Evolutionary conservation across 768 basidiomycete species (phyloP).

Genomic region (Dendrothele bispora): DNA sequence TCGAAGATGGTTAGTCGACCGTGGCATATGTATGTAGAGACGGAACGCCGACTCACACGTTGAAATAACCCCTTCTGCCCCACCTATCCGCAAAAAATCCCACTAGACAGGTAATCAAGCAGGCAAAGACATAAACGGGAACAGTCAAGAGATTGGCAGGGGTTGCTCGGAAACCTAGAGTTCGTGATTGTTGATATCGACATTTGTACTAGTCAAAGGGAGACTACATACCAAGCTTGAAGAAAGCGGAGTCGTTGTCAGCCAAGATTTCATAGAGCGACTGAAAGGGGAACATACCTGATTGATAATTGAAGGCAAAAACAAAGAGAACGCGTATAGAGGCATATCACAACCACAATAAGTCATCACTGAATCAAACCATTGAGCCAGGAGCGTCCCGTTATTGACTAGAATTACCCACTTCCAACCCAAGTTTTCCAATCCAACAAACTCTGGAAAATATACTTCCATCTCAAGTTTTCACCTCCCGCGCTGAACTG

Average conservation of each 20-base stretch:
- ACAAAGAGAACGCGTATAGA: constrained; percentile 75
- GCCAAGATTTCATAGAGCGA: not conserved
- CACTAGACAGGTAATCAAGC: constrained; percentile 61
- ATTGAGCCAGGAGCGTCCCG: not conserved
- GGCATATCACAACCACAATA: constrained; percentile 63
- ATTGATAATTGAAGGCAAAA: constrained; percentile 78
- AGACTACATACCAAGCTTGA: constrained; percentile 39
- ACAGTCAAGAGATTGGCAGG: constrained; percentile 76
- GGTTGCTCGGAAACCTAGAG: constrained; percentile 68
- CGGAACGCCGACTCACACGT: constrained; percentile 46
- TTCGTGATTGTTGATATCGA: constrained; percentile 1
- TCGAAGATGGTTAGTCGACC: not conserved
- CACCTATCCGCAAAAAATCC: constrained; percentile 64
- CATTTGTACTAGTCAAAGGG: not conserved
- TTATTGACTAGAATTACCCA: constrained; percentile 19
- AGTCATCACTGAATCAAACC: constrained; percentile 43
- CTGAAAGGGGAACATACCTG: constrained; percentile 39
- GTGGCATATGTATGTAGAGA: not conserved
- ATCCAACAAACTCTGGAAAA: constrained; percentile 59
- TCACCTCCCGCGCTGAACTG: constrained; percentile 78
- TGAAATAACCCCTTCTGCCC: constrained; percentile 61
- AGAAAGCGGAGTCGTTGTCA: constrained; percentile 2
- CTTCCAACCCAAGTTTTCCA: constrained; percentile 73
- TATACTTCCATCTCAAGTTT: constrained; percentile 53
- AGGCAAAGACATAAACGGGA: constrained; percentile 73